Evolutionary conservation across 768 basidiomycete species (phyloP).

Genomic region (Leccinum boreale): DNA sequence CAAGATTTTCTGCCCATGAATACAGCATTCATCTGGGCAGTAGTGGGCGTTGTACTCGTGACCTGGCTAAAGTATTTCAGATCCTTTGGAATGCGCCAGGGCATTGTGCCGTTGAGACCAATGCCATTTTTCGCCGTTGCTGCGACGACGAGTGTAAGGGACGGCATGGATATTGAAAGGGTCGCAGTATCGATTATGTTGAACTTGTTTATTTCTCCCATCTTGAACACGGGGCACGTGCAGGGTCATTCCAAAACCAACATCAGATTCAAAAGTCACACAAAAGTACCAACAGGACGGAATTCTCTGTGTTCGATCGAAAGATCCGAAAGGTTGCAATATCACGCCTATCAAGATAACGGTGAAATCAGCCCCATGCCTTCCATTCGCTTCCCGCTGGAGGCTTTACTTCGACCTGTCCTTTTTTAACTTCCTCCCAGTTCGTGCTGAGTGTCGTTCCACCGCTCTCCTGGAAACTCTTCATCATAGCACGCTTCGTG

Average conservation of each 20-base stretch:
- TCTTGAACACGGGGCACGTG: not conserved
- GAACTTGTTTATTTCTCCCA: not conserved
- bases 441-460: conserved; percentile 96
- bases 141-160: conserved; percentile 89
- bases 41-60: conserved; percentile 57
- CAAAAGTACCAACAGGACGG: not conserved
- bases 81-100: conserved; percentile 87
- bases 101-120: conserved; percentile 69
- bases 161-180: conserved; percentile 41
- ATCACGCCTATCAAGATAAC: not conserved
- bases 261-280: not conserved
- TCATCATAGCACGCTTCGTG: conserved; percentile 94
- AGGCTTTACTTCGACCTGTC: conserved; percentile 70
- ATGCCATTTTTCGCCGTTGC: conserved; percentile 88
- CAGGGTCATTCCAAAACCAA: too few relatives aligned
- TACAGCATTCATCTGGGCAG: conserved; percentile 63
- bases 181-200: not conserved
- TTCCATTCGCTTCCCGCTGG: conserved; percentile 84
- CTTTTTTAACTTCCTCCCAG: conserved; percentile 85
- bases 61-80: conserved; percentile 90
- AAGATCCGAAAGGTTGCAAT: not conserved
- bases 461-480: conserved; percentile 92
- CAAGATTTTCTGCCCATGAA: conserved; percentile 97
- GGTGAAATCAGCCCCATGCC: conserved; percentile 53
- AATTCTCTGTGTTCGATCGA: too few relatives aligned